Conservation (phyloP, 805 yeast genomes). For the Starmerella etchellsii region DNA sequence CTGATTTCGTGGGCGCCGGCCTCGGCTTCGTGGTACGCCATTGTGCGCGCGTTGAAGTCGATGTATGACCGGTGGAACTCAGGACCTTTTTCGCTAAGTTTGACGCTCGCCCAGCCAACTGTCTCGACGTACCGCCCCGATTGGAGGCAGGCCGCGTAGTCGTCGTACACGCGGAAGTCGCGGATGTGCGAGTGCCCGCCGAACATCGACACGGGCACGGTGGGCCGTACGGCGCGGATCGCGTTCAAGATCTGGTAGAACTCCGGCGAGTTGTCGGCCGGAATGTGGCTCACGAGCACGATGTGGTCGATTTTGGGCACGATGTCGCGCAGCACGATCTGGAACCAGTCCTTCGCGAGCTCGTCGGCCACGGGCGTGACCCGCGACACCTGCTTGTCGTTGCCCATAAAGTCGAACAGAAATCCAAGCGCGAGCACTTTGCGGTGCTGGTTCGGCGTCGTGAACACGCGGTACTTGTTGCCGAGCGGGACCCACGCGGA, state of each 20-base stretch:
- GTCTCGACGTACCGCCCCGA: conserved; percentile 90
- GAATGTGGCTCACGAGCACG: conserved; percentile 66
- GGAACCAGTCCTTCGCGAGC: conserved; percentile 51
- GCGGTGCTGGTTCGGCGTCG: conserved; percentile 38
- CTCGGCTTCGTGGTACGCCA: conserved; percentile 39
- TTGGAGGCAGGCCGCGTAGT: conserved; percentile 57
- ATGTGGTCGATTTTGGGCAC: conserved; percentile 42
- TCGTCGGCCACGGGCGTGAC: conserved; percentile 51
- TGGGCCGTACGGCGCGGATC: conserved; percentile 48
- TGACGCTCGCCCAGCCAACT: conserved; percentile 62
- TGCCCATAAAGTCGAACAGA: conserved; percentile 57
- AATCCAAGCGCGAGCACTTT: conserved; percentile 61
- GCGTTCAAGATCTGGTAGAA: conserved; percentile 34
- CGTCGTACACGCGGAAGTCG: conserved; percentile 61
- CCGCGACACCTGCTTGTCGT: conserved; percentile 39
- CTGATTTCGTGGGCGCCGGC: conserved; percentile 48
- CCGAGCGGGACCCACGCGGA: conserved; percentile 50
- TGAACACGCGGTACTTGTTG: conserved; percentile 47
- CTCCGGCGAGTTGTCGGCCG: conserved; percentile 49
- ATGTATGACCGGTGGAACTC: conserved; percentile 52
- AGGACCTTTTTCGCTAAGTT: conserved; percentile 20
- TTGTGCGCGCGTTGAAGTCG: conserved; percentile 66
- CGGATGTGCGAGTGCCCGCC: conserved; percentile 92
- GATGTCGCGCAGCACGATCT: conserved; percentile 26
- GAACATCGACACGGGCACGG: conserved; percentile 60